These are phyloP conservation scores for Phytophthora aleatoria DNA, from an alignment of 352 stramenopile genomes.

Conservation along the genomic window DNA sequence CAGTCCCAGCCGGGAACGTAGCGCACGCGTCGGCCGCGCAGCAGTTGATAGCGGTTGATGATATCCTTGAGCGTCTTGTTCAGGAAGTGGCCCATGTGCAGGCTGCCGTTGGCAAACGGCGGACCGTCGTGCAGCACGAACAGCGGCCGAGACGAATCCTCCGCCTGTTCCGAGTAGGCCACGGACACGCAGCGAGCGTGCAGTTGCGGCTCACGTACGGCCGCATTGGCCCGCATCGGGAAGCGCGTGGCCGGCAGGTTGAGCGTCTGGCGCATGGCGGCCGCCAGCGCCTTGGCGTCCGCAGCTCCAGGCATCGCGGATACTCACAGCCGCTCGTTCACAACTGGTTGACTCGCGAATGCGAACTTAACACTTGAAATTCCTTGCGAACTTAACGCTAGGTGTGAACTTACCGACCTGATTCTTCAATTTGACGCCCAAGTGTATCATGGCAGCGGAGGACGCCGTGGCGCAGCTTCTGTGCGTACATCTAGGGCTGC, in stretches of 20 bases:
- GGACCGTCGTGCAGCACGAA: conserved; percentile 98
- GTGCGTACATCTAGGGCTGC: conserved; percentile 84
- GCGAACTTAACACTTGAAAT: conserved; percentile 4
- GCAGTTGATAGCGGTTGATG: conserved; percentile 96
- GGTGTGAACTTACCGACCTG: background rate
- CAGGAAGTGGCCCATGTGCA: conserved; percentile 97
- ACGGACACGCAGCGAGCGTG: conserved; percentile 68
- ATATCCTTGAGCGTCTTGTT: conserved; percentile 98
- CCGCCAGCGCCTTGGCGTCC: conserved; percentile 68
- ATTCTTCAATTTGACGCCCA: conserved; percentile 14
- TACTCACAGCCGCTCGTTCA: conserved; percentile 20
- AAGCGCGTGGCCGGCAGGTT: conserved; percentile 96
- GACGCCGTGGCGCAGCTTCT: conserved; percentile 77
- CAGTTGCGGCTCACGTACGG: conserved; percentile 68
- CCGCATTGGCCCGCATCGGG: conserved; percentile 96
- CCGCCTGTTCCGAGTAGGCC: conserved; percentile 57
- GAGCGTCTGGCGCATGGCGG: conserved; percentile 91
- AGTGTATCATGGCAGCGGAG: conserved; percentile 33
- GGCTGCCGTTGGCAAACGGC: conserved; percentile 98
- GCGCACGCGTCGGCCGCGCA: conserved; percentile 93
- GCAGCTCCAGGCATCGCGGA: conserved; percentile 18
- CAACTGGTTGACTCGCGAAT: conserved; percentile 1
- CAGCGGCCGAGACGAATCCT: conserved; percentile 28
- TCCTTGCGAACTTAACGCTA: background rate
- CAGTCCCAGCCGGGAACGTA: conserved; percentile 99